Conservation (phyloP, 1,284 basidiomycete species). For the Marasmius sp. region DNA sequence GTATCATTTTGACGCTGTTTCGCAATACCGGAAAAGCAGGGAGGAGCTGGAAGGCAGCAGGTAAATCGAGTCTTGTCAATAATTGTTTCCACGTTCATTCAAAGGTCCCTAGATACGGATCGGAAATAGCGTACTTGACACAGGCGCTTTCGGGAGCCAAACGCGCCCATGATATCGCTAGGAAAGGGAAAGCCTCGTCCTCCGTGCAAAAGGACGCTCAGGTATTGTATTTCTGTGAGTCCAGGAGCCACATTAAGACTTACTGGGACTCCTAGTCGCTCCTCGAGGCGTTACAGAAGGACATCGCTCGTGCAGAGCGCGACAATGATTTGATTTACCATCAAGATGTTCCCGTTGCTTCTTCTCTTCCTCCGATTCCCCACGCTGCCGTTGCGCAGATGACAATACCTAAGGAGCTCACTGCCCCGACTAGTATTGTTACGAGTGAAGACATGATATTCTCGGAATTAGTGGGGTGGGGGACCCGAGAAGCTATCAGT, state of each 20-base stretch:
- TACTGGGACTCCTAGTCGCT: constrained; percentile 44
- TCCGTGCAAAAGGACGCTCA: constrained; percentile 77
- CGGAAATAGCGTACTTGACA: constrained; percentile 76
- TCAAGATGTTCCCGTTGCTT: constrained; percentile 76
- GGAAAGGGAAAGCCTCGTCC: constrained; percentile 58
- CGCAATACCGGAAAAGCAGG: constrained; percentile 87
- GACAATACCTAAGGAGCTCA: constrained; percentile 59
- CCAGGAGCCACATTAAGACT: background rate
- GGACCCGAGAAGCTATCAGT: constrained; percentile 90
- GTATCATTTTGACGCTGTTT: constrained; percentile 87
- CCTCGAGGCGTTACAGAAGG: constrained; percentile 69
- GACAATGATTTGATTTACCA: constrained; percentile 99
- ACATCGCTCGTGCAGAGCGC: constrained; percentile 73
- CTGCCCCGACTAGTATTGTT: constrained; percentile 55
- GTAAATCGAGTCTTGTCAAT: constrained; percentile 30
- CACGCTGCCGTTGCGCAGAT: constrained; percentile 73
- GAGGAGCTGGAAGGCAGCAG: constrained; percentile 88
- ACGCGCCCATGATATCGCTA: constrained; percentile 72
- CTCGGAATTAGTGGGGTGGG: constrained; percentile 80
- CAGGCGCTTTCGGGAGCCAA: constrained; percentile 71
- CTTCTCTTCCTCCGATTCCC: constrained; percentile 67
- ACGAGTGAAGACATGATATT: constrained; percentile 65
- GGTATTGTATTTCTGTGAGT: constrained; percentile 37
- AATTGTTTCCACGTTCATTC: constrained; percentile 14
- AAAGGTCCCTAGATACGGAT: constrained; percentile 65